Base-by-base conservation (phyloP, 2,329 filamentous ascomycete genomes). In the Alternaria rosae region DNA sequence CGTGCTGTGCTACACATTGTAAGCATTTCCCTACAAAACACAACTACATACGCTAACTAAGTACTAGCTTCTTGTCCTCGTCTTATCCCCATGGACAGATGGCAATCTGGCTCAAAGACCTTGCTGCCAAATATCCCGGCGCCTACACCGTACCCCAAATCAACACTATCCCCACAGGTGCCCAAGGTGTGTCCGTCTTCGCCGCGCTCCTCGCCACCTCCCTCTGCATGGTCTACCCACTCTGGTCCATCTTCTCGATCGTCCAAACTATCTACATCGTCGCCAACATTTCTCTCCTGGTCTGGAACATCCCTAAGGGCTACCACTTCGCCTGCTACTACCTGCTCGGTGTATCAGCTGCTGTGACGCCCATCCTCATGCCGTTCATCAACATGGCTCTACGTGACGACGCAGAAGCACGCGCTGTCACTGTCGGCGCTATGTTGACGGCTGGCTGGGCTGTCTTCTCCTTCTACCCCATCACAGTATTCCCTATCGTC, bases 101-200 rank as follows among this genome's bases (percentile, higher is more conserved):
- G 84, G 84, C 80, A 28, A 79, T 86, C 11, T 86, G 84, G 84
- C 79, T 86, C 42, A 85, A 85, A 61, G 78, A 79, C 1, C 81
- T 84, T 26, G 79, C 80, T 6, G 65, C 60, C 2, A 77, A 75
- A 54, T 66, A 69, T 21, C 71, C 70, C 4, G 66, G 70, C 30
- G 68, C 70, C 26, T 86, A 83, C 67, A 81, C 82, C 0, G 78
- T 86, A 0, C 78, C 80, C 0, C 79, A 85, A 59, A 81, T 85
- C 61, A 86, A 86, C 70, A 77, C 82, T 12, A 79, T 86, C 2
- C 84, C 84, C 0, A 86, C 84, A 0, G 82, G 80, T 9, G 80
- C 79, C 0, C 81, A 84, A 52, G 83, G 80, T n/a, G 81, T 86
- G 42, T 81, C 78, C 0, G 83, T 85, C 6, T 72, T 86, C 10